Evolutionary conservation across 805 yeast species (phyloP).

Genomic region (Suhomyces xylopsoci): DNA sequence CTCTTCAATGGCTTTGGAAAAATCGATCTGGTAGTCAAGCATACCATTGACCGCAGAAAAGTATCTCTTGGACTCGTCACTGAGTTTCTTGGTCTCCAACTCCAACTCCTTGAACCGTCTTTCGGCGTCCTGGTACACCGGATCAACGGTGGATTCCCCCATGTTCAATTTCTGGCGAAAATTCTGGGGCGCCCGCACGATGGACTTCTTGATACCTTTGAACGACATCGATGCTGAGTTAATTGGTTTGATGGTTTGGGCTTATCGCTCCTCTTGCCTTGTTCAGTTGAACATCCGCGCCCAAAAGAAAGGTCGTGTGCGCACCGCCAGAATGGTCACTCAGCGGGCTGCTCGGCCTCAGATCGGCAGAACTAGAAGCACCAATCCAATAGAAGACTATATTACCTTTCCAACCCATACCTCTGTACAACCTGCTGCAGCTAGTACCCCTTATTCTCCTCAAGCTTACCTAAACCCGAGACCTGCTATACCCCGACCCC

Average conservation of each 20-base stretch:
- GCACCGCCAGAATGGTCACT: neutral
- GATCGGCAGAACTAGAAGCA: too few relatives aligned
- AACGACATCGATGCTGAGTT: constrained; percentile 72
- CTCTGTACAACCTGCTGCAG: neutral
- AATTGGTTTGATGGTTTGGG: neutral
- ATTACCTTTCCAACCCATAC: neutral
- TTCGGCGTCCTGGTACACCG: constrained; percentile 94
- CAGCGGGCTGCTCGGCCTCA: neutral
- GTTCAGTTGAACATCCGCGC: neutral
- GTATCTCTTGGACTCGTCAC: constrained; percentile 87
- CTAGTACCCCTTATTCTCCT: too few relatives aligned
- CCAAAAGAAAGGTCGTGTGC: neutral
- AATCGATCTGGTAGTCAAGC: constrained; percentile 90
- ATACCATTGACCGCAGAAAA: constrained; percentile 89
- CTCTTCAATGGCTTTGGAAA: constrained; percentile 93
- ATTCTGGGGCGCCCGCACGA: constrained; percentile 86
- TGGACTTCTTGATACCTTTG: constrained; percentile 79
- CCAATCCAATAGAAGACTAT: too few relatives aligned
- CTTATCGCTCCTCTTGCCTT: neutral
- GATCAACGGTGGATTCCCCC: constrained; percentile 62
- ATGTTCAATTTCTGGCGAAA: constrained; percentile 88
- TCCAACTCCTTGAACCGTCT: constrained; percentile 93
- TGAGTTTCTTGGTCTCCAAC: constrained; percentile 79
- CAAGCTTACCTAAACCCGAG: too few relatives aligned
- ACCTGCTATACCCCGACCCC: too few relatives aligned